Conservation (phyloP, 2,329 filamentous ascomycete genomes). For the Phaeoacremonium minimum region DNA sequence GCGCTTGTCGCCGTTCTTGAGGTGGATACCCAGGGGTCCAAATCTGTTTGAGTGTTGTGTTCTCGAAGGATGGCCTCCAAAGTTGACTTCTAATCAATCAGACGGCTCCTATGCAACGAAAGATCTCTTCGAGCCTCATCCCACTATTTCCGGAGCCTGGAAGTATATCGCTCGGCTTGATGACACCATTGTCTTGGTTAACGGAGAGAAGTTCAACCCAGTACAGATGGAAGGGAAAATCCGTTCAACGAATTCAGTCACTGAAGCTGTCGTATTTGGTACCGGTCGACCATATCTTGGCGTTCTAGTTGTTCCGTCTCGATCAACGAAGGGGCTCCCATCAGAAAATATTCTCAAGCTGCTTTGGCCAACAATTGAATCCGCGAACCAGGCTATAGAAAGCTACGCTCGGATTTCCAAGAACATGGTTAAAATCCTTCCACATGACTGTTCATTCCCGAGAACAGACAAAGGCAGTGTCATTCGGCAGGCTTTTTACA, state of each 20-base stretch:
- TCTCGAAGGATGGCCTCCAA: constrained; percentile 29
- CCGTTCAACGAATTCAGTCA: constrained; percentile 38
- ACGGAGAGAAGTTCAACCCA: constrained; percentile 14
- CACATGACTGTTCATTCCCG: constrained; percentile 33
- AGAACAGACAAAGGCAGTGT: constrained; percentile 50
- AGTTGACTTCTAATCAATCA: constrained; percentile 21
- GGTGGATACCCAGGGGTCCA: constrained; percentile 24
- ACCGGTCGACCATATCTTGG: constrained; percentile 41
- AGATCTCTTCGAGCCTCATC: constrained; percentile 35
- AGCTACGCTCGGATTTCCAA: constrained; percentile 33
- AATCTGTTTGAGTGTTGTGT: constrained; percentile 31
- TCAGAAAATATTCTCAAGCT: constrained; percentile 20
- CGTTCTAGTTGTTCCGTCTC: constrained; percentile 40
- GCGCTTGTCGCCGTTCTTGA: constrained; percentile 29
- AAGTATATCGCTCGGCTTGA: constrained; percentile 40
- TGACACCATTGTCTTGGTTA: constrained; percentile 36
- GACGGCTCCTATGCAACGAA: constrained; percentile 28
- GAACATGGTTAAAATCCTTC: constrained; percentile 45
- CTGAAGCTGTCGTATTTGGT: constrained; percentile 50
- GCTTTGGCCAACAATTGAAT: constrained; percentile 27
- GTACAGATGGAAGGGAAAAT: constrained; percentile 44
- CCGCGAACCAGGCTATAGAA: constrained; percentile 22
- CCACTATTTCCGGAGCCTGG: constrained; percentile 33
- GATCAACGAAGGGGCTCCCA: constrained; percentile 9
- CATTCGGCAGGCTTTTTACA: constrained; percentile 44